phyloP scores from a whole-genome alignment of 345 rosid species.

The Sisymbrium irio region DNA sequence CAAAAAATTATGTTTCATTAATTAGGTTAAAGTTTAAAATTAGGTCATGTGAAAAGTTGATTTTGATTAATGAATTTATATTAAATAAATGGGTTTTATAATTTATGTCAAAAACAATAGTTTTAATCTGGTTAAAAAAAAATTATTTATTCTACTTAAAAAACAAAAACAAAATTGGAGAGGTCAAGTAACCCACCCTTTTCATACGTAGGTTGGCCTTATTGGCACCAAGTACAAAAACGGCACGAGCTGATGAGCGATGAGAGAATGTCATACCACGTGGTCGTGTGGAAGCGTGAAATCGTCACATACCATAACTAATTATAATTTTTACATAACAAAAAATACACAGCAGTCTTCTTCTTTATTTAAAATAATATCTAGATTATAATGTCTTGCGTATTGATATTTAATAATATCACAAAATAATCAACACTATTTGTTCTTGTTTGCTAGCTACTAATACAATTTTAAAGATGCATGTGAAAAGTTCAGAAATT shows the following conservation, averaged over 20 bases:
- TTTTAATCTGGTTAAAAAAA: too few species aligned
- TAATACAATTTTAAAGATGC: neutral
- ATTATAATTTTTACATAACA: neutral
- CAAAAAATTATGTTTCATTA: too few species aligned
- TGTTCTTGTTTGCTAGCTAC: neutral
- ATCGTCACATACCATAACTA: neutral
- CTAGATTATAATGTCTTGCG: neutral
- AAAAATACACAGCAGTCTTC: neutral
- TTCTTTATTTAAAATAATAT: neutral
- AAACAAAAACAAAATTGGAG: too few species aligned
- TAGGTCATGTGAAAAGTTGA: too few species aligned
- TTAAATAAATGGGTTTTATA: too few species aligned
- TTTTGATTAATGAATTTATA: too few species aligned
- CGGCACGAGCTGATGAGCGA: neutral
- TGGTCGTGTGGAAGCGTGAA: neutral
- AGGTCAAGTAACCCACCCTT: too few species aligned
- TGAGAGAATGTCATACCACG: neutral
- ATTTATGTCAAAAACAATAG: too few species aligned
- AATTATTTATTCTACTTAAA: too few species aligned
- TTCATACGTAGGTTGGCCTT: too few species aligned
- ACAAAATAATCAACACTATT: neutral
- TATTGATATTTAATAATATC: neutral
- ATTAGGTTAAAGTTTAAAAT: too few species aligned
- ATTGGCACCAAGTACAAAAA: neutral
- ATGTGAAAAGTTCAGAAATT: too few species aligned